Conservation (phyloP, 441 rosid species). For the Corymbia citriodora region DNA sequence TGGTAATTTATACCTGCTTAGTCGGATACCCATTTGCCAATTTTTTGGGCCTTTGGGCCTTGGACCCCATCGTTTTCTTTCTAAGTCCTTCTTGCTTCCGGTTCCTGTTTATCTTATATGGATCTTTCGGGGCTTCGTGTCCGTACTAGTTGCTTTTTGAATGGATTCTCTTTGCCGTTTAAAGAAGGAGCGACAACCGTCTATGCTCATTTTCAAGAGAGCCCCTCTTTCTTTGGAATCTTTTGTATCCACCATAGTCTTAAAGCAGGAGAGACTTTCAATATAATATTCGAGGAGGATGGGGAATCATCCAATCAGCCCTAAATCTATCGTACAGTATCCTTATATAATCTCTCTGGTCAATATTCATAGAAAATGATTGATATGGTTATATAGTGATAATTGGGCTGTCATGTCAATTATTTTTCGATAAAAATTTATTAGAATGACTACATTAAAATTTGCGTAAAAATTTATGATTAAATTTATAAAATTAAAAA, state of each 20-base stretch:
- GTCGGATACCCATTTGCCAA: not conserved
- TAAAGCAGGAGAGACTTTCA: not conserved
- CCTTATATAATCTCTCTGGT: fast-evolving
- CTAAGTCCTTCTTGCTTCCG: not conserved
- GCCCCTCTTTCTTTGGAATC: not conserved
- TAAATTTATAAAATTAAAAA: not conserved
- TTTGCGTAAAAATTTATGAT: fast-evolving
- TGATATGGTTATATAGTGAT: fast-evolving
- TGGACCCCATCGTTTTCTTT: not conserved
- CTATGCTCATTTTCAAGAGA: not conserved
- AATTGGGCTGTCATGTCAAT: not conserved
- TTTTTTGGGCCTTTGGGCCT: not conserved
- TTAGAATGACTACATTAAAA: fast-evolving
- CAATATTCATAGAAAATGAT: fast-evolving
- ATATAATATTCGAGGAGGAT: not conserved
- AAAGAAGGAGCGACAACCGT: not conserved
- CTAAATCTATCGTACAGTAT: not conserved
- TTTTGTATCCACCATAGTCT: not conserved
- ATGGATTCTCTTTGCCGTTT: not conserved
- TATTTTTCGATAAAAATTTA: not conserved
- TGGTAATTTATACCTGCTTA: not conserved
- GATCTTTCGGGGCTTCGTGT: not conserved
- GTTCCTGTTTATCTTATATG: not conserved
- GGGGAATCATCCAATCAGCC: not conserved
- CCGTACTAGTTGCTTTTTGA: not conserved